Evolutionary conservation across 441 rosid genomes (phyloP), one percentile per base, ranked within the genome.

Genomic region (Francoa sonchifolia): DNA sequence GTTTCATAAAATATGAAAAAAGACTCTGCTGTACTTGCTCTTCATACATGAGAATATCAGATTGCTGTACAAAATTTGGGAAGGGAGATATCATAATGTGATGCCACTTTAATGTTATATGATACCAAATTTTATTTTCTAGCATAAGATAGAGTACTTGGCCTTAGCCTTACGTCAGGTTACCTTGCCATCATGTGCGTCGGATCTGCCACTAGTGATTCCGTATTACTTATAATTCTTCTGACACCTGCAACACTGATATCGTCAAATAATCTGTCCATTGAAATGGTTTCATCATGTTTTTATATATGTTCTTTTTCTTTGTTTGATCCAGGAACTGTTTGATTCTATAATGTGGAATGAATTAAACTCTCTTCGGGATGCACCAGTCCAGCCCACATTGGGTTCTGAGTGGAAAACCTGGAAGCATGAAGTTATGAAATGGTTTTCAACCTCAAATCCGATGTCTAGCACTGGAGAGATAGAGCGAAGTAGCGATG

Each of bases 381-480:
- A 73, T 67, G 73, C 75, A 50, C 75, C 79, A 10, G 57, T 72
- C 59, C 86, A 74, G 55, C 62, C 81, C 38, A 71, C 71, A 48
- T 54, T 87, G 42, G 77, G 79, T 47, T 77, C 93, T 34, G 94
- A 84, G 60, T 79, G 99, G 97, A 87, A 75, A 84, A 79, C 94
- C 39, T 92, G 99, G 97, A 92, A 92, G 73, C 92, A 81, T 39
- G 99, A 92, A 50, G 73, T 76, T 19, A 76, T 72, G 60, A 92
- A 79, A 68, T 76, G 71, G 87, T 87, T 87, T 60, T 76, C 84
- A 3, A 68, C 68, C 16, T 74, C 97, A 40, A 71, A 64, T 22
- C 62, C 69, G n/a, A 18, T 51, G 21, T 43, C 75, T 42, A 51
- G 21, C 46, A 58, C 60, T 23, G 76, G 65, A 29, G 76, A 81